Evolutionary conservation across 1,139 yeast species (phyloP).

Genomic region (Candida sojae): DNA sequence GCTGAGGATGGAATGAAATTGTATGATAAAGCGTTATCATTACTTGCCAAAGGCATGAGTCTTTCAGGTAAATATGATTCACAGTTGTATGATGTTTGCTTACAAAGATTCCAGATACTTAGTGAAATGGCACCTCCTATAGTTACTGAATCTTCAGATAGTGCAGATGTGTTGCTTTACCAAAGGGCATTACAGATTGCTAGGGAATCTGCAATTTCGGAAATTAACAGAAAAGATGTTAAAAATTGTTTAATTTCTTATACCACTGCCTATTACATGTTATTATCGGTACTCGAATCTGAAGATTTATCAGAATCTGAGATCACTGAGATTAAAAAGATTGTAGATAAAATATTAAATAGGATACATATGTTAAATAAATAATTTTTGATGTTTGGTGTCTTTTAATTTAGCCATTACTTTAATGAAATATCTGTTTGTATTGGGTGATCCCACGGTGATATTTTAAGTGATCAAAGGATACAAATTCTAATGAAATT

Average conservation of each 20-base stretch:
- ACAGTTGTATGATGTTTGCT: neutral
- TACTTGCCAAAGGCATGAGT: conserved; percentile 83
- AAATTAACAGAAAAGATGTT: conserved; percentile 73
- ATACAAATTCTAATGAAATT: neutral
- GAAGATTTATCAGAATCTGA: neutral
- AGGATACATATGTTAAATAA: conserved; percentile 3
- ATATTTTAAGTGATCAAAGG: no score
- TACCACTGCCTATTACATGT: conserved; percentile 93
- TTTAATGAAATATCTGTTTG: no score
- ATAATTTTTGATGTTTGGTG: neutral
- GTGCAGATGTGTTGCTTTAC: conserved; percentile 81
- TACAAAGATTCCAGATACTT: neutral
- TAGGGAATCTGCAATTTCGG: conserved; percentile 86
- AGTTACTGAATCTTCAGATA: neutral
- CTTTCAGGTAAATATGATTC: conserved; percentile 66
- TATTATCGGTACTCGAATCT: conserved; percentile 22
- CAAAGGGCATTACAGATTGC: conserved; percentile 94
- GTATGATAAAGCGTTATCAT: conserved; percentile 79
- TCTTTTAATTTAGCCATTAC: no score
- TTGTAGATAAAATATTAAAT: neutral
- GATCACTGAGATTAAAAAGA: neutral
- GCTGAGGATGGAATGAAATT: conserved; percentile 85
- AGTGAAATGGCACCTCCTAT: neutral
- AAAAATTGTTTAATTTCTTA: conserved; percentile 84
- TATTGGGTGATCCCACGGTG: no score